Base-by-base conservation (phyloP, 257 asterid genomes). In the Marsdenia floribunda region DNA sequence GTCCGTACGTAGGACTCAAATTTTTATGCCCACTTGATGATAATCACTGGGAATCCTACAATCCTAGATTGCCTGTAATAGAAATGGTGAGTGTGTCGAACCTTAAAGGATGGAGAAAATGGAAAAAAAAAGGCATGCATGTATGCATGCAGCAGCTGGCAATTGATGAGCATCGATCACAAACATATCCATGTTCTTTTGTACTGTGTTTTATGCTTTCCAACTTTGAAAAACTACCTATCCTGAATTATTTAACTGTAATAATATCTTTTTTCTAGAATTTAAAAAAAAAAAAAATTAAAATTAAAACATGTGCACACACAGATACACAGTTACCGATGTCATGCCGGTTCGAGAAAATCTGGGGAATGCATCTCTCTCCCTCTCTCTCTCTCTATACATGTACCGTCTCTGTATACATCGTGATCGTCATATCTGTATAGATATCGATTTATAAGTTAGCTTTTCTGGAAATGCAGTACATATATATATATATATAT, bases 41-140 rank as follows among this genome's bases (percentile, higher is more conserved):
- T 67, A 55, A 75, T 44, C 49, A 44, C 2, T 7, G 49, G 49
- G 73, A 49, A 82, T 55, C 55, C 50, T 6, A 21, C n/a, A n/a
- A n/a, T n/a, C n/a, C n/a, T n/a, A 6, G 16, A 54, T 73, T 76
- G 46, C 26, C 35, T 76, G 26, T 44, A 75, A 26, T 46, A 50
- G 80, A 37, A 82, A 78, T 76, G 80, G 69, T 80, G 77, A 67
- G 76, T 66, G 82, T 42, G 70, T 77, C 35, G 71, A 52, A 75
- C 81, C 80, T 75, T n/a, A 75, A 44, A 54, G 52, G n/a, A 16
- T 55, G 68, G 77, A 76, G 65, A 71, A 78, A 76, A 78, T 78
- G 19, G 77, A 33, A 61, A 61, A 68, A 65, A 61, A 76, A 72
- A 59, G 54, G 76, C 60, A 82, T 46, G 71, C 68, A 54, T 38